Evolutionary conservation across 352 stramenopile species (phyloP).

Genomic region (Pythium volutum): DNA sequence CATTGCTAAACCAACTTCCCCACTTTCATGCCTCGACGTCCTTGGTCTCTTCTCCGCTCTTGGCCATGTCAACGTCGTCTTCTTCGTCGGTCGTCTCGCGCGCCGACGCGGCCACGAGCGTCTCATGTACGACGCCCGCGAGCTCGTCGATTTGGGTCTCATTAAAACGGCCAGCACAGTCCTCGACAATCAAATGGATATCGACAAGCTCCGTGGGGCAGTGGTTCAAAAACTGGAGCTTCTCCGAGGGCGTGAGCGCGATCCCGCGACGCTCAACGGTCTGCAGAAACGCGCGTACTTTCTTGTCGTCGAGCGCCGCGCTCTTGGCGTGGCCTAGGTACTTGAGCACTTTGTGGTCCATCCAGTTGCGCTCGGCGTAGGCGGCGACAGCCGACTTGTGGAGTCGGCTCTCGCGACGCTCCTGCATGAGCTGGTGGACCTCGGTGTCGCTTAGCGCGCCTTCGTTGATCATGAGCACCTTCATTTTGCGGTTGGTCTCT

Average conservation of each 20-base stretch:
- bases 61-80: background rate
- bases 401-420: conserved; percentile 71
- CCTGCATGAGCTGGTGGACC: conserved; percentile 78
- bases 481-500: conserved; percentile 39
- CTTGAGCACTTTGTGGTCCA: conserved; percentile 89
- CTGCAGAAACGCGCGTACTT: conserved; percentile 61
- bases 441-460: conserved; percentile 77
- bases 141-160: conserved; percentile 78
- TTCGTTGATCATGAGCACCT: conserved; percentile 83
- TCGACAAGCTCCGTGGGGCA: conserved; percentile 80
- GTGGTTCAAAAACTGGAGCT: conserved; percentile 87
- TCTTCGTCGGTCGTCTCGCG: conserved; percentile 30
- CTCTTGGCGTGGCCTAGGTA: conserved; percentile 73
- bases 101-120: conserved; percentile 37
- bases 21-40: conserved; percentile 13
- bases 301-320: conserved; percentile 42
- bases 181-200: conserved; percentile 81
- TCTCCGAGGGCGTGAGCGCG: conserved; percentile 61
- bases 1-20: background rate
- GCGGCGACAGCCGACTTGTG: conserved; percentile 73
- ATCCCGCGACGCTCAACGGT: conserved; percentile 44
- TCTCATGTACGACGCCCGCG: conserved; percentile 64
- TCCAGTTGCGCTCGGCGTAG: conserved; percentile 87
- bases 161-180: conserved; percentile 74
- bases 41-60: conserved; percentile 10